Conservation (phyloP, 148 eudicot genomes). For the Suaeda aralocaspica region DNA sequence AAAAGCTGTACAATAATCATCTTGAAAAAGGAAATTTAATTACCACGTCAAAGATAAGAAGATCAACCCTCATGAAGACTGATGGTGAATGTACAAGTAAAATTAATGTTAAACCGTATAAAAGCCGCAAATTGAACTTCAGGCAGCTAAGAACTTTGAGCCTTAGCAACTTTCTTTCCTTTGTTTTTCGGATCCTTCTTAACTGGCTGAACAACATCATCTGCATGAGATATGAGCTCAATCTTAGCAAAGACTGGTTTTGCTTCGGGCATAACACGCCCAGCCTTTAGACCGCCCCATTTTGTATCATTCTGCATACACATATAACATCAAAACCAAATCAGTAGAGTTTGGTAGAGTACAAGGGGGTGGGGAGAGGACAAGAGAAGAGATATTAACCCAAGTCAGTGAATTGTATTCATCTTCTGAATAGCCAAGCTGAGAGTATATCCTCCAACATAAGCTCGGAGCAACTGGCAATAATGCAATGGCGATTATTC, state of each 20-base stretch:
- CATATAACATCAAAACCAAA: constrained; percentile 13
- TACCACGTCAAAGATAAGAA: too few species aligned
- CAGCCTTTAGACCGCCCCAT: constrained; percentile 91
- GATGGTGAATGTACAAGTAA: too few species aligned
- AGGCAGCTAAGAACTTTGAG: constrained; percentile 44
- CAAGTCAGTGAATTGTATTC: constrained; percentile 66
- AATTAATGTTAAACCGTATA: too few species aligned
- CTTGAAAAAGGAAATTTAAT: too few species aligned
- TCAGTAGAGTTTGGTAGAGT: constrained; percentile 10
- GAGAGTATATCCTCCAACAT: constrained; percentile 69
- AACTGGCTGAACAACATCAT: constrained; percentile 25
- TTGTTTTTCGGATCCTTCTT: constrained; percentile 61
- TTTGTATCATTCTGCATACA: constrained; percentile 64
- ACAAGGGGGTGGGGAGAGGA: constrained; percentile 10
- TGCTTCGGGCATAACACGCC: constrained; percentile 75
- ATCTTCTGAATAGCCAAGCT: constrained; percentile 86
- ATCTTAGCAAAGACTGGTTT: constrained; percentile 79
- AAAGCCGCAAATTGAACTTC: not conserved
- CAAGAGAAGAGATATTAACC: constrained; percentile 48
- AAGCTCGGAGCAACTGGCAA: constrained; percentile 76
- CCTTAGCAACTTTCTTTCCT: constrained; percentile 38
- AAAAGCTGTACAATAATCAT: too few species aligned
- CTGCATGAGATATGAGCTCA: constrained; percentile 41
- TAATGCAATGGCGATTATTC: constrained; percentile 83
- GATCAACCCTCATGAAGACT: too few species aligned